A percentile compares a stretch with the other conserved stretches of the same genome.
Evolutionary conservation across 2,329 filamentous ascomycete species (phyloP).

Genomic region (Proliferodiscus dingleyae): DNA sequence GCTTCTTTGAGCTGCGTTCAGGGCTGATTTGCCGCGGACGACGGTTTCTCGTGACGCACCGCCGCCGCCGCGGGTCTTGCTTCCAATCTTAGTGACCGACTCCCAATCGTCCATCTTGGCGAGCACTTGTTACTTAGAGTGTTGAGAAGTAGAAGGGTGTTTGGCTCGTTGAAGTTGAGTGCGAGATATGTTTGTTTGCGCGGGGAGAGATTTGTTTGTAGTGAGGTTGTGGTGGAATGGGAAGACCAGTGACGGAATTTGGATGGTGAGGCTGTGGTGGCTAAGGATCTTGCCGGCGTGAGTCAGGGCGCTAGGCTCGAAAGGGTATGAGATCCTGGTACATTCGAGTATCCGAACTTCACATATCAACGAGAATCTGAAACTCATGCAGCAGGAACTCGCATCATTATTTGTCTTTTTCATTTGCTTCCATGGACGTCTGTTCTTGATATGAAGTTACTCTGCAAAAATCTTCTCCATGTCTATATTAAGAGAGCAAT

Average conservation of each 20-base stretch:
- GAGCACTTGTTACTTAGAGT: background rate
- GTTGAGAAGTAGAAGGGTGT: background rate
- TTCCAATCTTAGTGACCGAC: slow-evolving; percentile 85
- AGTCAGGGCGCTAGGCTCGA: background rate
- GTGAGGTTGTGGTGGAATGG: background rate
- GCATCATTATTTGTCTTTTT: background rate
- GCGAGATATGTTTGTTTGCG: background rate
- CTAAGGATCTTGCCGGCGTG: background rate
- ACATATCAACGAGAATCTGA: too few relatives aligned
- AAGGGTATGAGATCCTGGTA: background rate
- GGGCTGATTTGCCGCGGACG: slow-evolving; percentile 71
- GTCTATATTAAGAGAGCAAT: background rate
- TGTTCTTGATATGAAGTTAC: too few relatives aligned
- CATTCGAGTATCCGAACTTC: too few relatives aligned
- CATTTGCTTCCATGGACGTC: background rate
- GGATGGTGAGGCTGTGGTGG: slow-evolving; percentile 2
- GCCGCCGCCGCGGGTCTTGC: slow-evolving; percentile 68
- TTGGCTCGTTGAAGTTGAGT: slow-evolving; percentile 7
- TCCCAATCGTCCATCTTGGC: slow-evolving; percentile 74
- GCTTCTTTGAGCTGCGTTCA: slow-evolving; percentile 84
- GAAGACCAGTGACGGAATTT: slow-evolving; percentile 1
- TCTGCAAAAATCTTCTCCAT: background rate
- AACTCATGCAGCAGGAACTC: too few relatives aligned
- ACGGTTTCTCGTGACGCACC: slow-evolving; percentile 78
- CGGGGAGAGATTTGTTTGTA: slow-evolving; percentile 2